Evolutionary conservation across 2,329 filamentous ascomycete species (phyloP).

Genomic region (Reticulascus tulasneorum): DNA sequence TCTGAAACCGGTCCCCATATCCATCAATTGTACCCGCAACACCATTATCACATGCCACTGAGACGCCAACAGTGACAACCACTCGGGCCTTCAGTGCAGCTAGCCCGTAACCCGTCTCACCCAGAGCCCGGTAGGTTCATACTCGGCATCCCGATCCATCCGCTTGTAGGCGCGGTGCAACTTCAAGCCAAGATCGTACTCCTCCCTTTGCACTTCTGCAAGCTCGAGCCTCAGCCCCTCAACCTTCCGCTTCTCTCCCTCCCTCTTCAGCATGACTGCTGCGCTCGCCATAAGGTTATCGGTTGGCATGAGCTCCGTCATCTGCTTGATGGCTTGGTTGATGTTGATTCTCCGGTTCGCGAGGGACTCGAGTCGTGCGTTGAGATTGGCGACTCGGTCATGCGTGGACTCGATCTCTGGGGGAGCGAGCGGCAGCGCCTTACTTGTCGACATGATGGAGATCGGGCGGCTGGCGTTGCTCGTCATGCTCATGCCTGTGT

Average conservation of each 20-base stretch:
- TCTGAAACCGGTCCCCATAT: no score
- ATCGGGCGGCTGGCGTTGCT: conserved; percentile 10
- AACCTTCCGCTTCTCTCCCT: conserved; percentile 61
- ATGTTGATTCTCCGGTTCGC: conserved; percentile 68
- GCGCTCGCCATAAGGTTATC: conserved; percentile 65
- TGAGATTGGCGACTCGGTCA: conserved; percentile 64
- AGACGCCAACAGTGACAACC: no score
- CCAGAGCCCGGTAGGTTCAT: conserved; percentile 69
- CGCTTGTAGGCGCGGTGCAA: conserved; percentile 73
- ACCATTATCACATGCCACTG: no score
- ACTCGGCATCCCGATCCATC: conserved; percentile 61
- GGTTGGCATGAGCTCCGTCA: conserved; percentile 73
- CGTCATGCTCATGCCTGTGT: conserved; percentile 3
- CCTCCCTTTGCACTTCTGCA: conserved; percentile 68
- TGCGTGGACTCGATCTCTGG: conserved; percentile 52
- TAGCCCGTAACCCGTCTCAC: conserved; percentile 71
- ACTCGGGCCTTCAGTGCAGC: no score
- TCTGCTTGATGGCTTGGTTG: conserved; percentile 67
- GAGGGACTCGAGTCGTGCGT: conserved; percentile 62
- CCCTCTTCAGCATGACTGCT: conserved; percentile 54
- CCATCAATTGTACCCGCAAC: no score
- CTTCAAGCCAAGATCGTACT: conserved; percentile 74
- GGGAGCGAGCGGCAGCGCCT: conserved; percentile 59
- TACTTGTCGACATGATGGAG: conserved; percentile 41
- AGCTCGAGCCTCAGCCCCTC: conserved; percentile 63